These are phyloP conservation scores for Paramyrothecium sp. DNA, from an alignment of 2,329 filamentous ascomycete genomes.

Conservation along the genomic window DNA sequence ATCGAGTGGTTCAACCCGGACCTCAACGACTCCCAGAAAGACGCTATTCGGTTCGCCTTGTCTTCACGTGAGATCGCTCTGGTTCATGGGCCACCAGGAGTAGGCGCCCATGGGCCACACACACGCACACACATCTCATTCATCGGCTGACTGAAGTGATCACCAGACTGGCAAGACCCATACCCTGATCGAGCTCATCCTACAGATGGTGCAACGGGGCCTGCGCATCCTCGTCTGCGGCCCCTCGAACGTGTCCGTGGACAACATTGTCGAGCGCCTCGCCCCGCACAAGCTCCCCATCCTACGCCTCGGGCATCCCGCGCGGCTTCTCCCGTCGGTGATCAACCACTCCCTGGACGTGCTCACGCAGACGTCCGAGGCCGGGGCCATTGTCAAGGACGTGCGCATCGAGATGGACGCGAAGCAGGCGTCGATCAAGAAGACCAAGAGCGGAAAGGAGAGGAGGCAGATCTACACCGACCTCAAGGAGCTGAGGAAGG, in stretches of 20 bases:
- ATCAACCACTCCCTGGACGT: conserved; percentile 88
- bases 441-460: conserved; percentile 79
- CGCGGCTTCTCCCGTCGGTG: conserved; percentile 83
- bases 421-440: conserved; percentile 84
- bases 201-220: conserved; percentile 77
- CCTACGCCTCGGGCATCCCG: conserved; percentile 88
- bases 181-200: conserved; percentile 89
- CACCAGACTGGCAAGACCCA: conserved; percentile 90
- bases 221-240: conserved; percentile 88
- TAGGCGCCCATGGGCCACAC: conserved; percentile 28
- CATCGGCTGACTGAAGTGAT: conserved; percentile 5
- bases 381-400: conserved; percentile 84
- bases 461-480: conserved; percentile 80
- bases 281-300: conserved; percentile 83
- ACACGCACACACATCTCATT: neutral
- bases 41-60: conserved; percentile 77
- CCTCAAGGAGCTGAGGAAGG: conserved; percentile 79
- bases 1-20: conserved; percentile 61
- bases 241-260: conserved; percentile 93
- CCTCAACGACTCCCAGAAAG: conserved; percentile 66
- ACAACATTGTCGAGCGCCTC: conserved; percentile 95
- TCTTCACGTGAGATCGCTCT: conserved; percentile 78
- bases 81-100: conserved; percentile 91
- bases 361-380: conserved; percentile 85
- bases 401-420: conserved; percentile 90